These are phyloP conservation scores for Annulohypoxylon stygium DNA, from an alignment of 495 filamentous ascomycete genomes.

Conservation along the genomic window DNA sequence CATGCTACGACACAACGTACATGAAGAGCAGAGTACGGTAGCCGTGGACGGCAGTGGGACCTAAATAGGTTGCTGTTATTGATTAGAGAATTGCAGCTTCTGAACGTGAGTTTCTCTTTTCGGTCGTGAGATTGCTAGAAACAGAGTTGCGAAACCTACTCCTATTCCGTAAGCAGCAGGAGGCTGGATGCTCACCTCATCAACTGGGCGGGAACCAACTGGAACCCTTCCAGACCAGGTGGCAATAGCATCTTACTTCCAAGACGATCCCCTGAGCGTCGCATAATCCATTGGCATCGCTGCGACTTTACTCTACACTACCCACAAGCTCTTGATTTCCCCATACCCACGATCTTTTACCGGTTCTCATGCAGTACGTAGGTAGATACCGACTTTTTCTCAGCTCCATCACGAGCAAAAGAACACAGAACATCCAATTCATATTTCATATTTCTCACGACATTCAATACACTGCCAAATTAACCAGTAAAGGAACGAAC, in stretches of 20 bases:
- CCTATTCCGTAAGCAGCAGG: constrained; percentile 31
- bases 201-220: constrained; percentile 20
- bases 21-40: constrained; percentile 18
- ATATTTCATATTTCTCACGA: neutral
- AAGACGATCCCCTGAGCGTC: constrained; percentile 20
- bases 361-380: neutral
- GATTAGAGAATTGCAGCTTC: constrained; percentile 14
- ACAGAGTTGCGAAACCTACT: constrained; percentile 7
- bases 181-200: constrained; percentile 20
- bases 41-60: constrained; percentile 9
- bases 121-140: constrained; percentile 20
- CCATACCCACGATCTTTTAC: constrained; percentile 23
- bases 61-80: constrained; percentile 10
- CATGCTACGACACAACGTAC: constrained; percentile 31
- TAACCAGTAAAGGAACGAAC: constrained; percentile 1
- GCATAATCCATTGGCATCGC: constrained; percentile 17
- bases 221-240: constrained; percentile 25
- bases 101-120: constrained; percentile 25
- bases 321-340: constrained; percentile 25
- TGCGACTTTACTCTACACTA: constrained; percentile 5
- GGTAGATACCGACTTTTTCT: constrained; percentile 24
- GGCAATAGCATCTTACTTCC: constrained; percentile 25
- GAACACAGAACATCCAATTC: no score
- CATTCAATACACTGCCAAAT: constrained; percentile 3
- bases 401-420: neutral